Conservation (phyloP, 495 filamentous ascomycete genomes). For the Tricharina praecox region DNA sequence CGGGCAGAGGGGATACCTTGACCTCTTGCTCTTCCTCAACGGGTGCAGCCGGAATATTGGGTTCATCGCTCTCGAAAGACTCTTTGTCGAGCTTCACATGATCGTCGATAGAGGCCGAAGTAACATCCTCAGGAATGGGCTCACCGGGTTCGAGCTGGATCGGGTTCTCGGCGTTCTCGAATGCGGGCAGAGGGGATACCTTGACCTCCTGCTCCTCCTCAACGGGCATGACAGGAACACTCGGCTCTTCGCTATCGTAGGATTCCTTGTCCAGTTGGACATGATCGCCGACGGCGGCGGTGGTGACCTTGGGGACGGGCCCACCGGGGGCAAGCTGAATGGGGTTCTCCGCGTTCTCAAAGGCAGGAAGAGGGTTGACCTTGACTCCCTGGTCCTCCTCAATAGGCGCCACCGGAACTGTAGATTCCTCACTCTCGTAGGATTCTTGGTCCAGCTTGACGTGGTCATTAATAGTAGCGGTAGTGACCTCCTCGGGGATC, state of each 20-base stretch:
- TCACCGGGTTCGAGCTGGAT: conserved; percentile 62
- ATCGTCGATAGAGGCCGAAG: conserved; percentile 36
- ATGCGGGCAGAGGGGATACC: conserved; percentile 62
- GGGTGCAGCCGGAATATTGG: too few species aligned
- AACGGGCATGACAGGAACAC: background rate
- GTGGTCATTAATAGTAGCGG: conserved; percentile 38
- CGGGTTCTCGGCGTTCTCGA: conserved; percentile 60
- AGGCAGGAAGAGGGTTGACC: conserved; percentile 60
- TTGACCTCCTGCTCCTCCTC: background rate
- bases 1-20: conserved; percentile 40
- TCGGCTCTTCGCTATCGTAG: conserved; percentile 55
- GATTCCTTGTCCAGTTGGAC: conserved; percentile 64
- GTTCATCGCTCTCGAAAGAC: too few species aligned
- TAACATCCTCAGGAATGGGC: conserved; percentile 46
- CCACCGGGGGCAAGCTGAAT: conserved; percentile 61
- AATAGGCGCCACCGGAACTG: background rate
- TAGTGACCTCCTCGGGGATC: conserved; percentile 42
- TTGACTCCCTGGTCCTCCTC: conserved; percentile 33
- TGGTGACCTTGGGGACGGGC: conserved; percentile 48
- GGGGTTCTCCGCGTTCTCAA: conserved; percentile 32
- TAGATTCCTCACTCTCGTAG: conserved; percentile 55
- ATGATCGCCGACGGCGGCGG: conserved; percentile 37
- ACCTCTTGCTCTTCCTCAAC: too few species aligned
- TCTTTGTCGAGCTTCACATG: conserved; percentile 61
- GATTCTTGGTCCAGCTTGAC: conserved; percentile 67